Conservation (phyloP, 2,329 filamentous ascomycete species). For the Fusarium ambrosium region DNA sequence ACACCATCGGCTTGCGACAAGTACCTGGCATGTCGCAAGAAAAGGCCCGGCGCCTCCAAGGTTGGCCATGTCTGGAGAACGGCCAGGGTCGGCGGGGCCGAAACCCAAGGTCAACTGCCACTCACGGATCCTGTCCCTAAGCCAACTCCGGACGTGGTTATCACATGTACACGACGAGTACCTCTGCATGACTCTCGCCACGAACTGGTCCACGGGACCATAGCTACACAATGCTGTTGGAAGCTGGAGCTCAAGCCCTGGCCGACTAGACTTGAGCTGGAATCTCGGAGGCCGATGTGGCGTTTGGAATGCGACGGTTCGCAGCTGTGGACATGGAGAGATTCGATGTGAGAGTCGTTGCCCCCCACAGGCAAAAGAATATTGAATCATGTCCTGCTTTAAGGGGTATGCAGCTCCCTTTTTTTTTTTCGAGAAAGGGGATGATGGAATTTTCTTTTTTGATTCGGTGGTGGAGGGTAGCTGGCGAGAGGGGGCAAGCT, state of each 20-base stretch:
- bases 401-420: constrained; percentile 11
- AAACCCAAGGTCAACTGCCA: constrained; percentile 49
- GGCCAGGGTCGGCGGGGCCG: constrained; percentile 47
- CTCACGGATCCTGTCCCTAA: constrained; percentile 44
- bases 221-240: constrained; percentile 27
- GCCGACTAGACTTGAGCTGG: constrained; percentile 33
- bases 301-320: constrained; percentile 39
- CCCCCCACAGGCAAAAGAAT: constrained; percentile 11
- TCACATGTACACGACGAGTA: constrained; percentile 46
- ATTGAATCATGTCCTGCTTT: constrained; percentile 28
- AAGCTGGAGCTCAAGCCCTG: constrained; percentile 40
- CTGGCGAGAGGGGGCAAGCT: constrained; percentile 6
- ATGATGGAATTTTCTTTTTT: not conserved
- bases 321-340: constrained; percentile 35
- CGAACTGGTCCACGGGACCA: constrained; percentile 41
- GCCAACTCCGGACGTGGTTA: constrained; percentile 47
- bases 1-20: constrained; percentile 24
- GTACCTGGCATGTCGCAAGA: constrained; percentile 31
- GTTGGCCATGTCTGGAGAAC: constrained; percentile 35
- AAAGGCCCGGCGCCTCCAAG: constrained; percentile 34
- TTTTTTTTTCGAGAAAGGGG: not conserved
- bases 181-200: constrained; percentile 46
- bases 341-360: constrained; percentile 34
- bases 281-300: constrained; percentile 39
- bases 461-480: not conserved